Base-by-base conservation (phyloP, 495 filamentous ascomycete species). In the Lichenothelia convexa region DNA sequence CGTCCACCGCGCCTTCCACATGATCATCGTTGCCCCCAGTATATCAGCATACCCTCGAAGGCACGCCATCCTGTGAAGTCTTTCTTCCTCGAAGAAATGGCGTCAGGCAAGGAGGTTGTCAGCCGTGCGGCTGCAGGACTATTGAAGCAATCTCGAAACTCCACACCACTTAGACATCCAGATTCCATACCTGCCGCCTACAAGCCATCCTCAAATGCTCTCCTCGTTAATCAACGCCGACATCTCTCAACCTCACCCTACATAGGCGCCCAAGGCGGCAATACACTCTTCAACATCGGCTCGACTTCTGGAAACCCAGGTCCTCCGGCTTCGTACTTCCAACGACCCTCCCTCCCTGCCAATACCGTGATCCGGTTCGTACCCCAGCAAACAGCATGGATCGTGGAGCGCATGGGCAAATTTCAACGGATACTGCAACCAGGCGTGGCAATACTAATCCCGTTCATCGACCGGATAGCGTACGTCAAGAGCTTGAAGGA, bases 401-500 rank as follows among this genome's bases (percentile, higher is more conserved):
- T 97, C 40, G 89, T 97, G 26, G 91, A 97, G 62, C 82, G 89
- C 43, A 97, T 97, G 89, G 89, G 89, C 33, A 87, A 85, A 53
- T 97, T 89, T 64, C 71, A 82, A 59, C 68, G 83, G 18, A 94
- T 95, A 44, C 59, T 97, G 34, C 68, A 93, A 43, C 89, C 89
- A 0, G 89, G 89, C 37, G 61, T 97, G 26, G 84, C 91, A 4
- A 70, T 97, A 45, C 60, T 97, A 43, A 66, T 89, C 21, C 89
- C 89, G 1, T 81, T 97, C 46, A 45, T 97, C 52, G 89, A 97
- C 54, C 82, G 86, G 32, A 94, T 97, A 53, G 78, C 89, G 43
- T 97, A 97, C 54, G 91, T 97, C 40, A 94, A 91, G 67, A 86
- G 77, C 45, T 63, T 97, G 57, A 97, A 97, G 62, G 89, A 95